Evolutionary conservation across 1,139 yeast genomes (phyloP).

Genomic region (Scheffersomyces illinoinensis): DNA sequence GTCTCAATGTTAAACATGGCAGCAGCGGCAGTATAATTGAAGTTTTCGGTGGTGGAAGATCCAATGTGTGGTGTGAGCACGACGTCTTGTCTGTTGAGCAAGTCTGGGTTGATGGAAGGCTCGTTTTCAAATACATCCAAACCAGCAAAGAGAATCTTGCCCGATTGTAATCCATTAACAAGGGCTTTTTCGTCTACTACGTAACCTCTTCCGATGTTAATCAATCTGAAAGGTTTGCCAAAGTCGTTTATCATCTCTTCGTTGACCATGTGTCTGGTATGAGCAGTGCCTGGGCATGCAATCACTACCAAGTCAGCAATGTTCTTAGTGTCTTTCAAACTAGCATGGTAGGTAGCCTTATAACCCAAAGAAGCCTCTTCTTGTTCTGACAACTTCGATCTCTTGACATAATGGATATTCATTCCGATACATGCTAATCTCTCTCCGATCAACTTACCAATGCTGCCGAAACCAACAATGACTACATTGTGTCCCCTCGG

Average conservation of each 20-base stretch:
- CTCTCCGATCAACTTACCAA: conserved; percentile 21
- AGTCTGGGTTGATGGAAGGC: conserved; percentile 55
- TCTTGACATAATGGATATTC: conserved; percentile 25
- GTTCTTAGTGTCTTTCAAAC: conserved; percentile 22
- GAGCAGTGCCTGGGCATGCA: conserved; percentile 66
- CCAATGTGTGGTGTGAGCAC: conserved; percentile 77
- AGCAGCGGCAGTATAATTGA: conserved; percentile 46
- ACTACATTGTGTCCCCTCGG: conserved; percentile 26
- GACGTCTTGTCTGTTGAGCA: conserved; percentile 65
- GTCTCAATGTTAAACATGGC: conserved; percentile 11
- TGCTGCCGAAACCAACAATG: conserved; percentile 26
- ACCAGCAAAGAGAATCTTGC: conserved; percentile 73
- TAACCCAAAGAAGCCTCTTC: conserved; percentile 16
- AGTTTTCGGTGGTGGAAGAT: conserved; percentile 60
- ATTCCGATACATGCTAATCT: conserved; percentile 23
- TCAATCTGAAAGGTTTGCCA: conserved; percentile 56
- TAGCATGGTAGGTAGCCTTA: conserved; percentile 15
- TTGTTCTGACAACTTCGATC: conserved; percentile 11
- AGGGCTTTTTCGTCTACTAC: conserved; percentile 74
- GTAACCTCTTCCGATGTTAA: conserved; percentile 77
- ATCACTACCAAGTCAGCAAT: conserved; percentile 61
- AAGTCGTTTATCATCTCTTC: conserved; percentile 47
- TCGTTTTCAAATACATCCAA: conserved; percentile 79
- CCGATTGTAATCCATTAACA: conserved; percentile 63
- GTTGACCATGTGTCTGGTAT: conserved; percentile 60